Conservation (phyloP, 2,329 filamentous ascomycete species). For the Alternaria burnsii region DNA sequence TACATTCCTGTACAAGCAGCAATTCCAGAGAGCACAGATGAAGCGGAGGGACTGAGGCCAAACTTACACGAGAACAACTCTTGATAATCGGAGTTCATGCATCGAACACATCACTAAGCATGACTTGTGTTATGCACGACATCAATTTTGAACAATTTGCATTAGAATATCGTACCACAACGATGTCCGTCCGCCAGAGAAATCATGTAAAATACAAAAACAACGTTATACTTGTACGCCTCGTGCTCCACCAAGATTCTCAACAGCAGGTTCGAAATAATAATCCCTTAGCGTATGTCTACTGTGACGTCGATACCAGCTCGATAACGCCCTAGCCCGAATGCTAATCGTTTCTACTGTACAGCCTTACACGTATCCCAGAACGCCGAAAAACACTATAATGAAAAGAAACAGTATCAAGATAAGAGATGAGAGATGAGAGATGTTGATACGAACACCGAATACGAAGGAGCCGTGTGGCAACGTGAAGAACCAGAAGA, state of each 20-base stretch:
- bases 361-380: neutral
- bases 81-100: fast-evolving
- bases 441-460: too few relatives aligned
- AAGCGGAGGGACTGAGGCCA: neutral
- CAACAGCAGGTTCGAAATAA: neutral
- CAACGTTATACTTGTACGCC: neutral
- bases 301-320: neutral
- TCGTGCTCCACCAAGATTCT: neutral
- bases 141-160: neutral
- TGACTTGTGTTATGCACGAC: neutral
- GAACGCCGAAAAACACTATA: neutral
- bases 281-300: neutral
- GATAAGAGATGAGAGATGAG: neutral
- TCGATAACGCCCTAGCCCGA: neutral
- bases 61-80: neutral
- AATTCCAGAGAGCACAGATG: neutral
- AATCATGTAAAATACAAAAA: neutral
- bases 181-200: fast-evolving
- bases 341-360: neutral
- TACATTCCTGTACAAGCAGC: neutral
- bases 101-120: neutral
- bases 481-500: neutral
- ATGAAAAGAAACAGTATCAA: neutral
- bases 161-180: neutral
- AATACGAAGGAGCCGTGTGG: too few relatives aligned